Evolutionary conservation across 441 rosid species (phyloP), one percentile per base, ranked within the genome.

Genomic region (Eutrema salsugineum): DNA sequence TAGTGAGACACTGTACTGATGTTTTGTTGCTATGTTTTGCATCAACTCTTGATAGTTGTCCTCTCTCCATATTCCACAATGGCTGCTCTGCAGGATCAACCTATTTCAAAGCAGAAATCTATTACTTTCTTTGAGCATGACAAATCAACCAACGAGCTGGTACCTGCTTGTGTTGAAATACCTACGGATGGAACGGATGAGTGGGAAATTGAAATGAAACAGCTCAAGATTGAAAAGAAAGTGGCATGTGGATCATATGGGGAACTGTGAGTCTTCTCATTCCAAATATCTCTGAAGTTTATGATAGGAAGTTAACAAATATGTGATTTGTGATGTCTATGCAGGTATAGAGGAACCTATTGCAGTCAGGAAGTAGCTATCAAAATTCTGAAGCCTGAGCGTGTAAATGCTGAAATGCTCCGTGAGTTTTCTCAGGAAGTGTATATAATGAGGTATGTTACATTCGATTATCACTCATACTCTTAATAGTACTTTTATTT

Each of bases 341-440:
- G 72, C 86, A 95, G 98, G 77, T 92, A 83, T 79, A 84, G 69
- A 83, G 98, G 99, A 69, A 84, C 87, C 46, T 93, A 87, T 73
- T 91, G 91, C 53, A 89, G 97, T 85, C 99, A 95, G 78, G 99
- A 95, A 75, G 98, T 93, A 69, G 99, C 97, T 51, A 81, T 95
- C 78, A 95, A 95, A 80, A 72, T 93, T 49, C 86, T 95, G 46
- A 92, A 95, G 85, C 89, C 89, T 55, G 98, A 93, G 81, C 83
- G 80, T 76, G 91, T 88, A 58, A 86, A 84, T 39, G 68, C 86
- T 7, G 95, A 91, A 74, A 86, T 88, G 90, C 83, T 91, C 63
- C 81, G 86, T 69, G 97, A 93, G 79, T 95, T 95, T 62, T 84
- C 93, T 56, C 99, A 91, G 78, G 99, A 95, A 85, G 97, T 91